Evolutionary conservation across 306 rosid genomes (phyloP), one percentile per base, ranked within the genome.

Genomic region (Malus sylvestris): DNA sequence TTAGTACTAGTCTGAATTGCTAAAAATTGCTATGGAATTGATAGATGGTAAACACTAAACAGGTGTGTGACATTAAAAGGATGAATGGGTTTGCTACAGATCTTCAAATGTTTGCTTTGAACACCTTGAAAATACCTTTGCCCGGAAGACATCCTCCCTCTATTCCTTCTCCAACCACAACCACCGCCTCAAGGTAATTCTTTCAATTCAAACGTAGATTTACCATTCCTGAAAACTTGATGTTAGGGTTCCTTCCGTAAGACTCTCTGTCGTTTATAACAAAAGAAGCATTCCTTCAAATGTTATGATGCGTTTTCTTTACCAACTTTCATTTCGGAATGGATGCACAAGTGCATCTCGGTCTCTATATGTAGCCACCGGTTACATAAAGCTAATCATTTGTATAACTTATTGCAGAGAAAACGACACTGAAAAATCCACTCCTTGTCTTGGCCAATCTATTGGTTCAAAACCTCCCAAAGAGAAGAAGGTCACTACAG

Each of bases 141-240:
- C 97, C 97, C 1, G 97, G 97, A 74, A 88, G 97, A 53, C 97
- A 90, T 81, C 85, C 89, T 4, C 97, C 97, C 68, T 87, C 97
- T 55, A 2, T 49, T 84, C 86, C 35, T 57, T 57, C 62, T 57
- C 62, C 62, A 20, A 20, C 52, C 52, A 45, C 52, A 46, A 1
- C 20, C 19, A 14, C 55, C 16, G 6, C 8, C 55, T 1, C 55
- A 49, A 49, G 55, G 55, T 49, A 49, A 6, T 35, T 35, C 40
- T 35, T 35, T 29, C 23, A 49, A 5, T 18, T 27, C 29, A 10
- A 10, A 0, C 10, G 49, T 59, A 25, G 40, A 10, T 60, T 32
- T 59, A 9, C 12, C 19, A 29, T 25, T 73, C 45, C 70, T 74
- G 32, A 6, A 6, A 25, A 7, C 23, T 42, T 60, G 68, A 73